Evolutionary conservation across 768 basidiomycete species (phyloP).

Genomic region (Suillus variegatus): DNA sequence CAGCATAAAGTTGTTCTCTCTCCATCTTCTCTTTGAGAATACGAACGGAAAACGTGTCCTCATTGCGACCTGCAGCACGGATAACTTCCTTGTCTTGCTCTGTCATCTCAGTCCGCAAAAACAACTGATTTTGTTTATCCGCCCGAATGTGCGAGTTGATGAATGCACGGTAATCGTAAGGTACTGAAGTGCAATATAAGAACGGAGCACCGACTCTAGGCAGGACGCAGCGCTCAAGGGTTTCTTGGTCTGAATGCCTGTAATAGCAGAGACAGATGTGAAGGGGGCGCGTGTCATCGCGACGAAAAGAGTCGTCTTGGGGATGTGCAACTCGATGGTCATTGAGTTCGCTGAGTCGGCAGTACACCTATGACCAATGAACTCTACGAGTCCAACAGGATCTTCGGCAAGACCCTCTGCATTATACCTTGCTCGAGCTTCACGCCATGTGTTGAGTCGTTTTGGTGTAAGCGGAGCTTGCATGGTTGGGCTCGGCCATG

Average conservation of each 20-base stretch:
- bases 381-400: constrained; percentile 16
- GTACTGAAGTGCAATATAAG: not conserved
- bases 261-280: constrained; percentile 8
- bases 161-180: not conserved
- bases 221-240: constrained; percentile 13
- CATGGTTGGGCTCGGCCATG: not conserved
- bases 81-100: constrained; percentile 17
- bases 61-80: constrained; percentile 1
- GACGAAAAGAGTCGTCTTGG: not conserved
- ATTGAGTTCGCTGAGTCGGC: constrained; percentile 8
- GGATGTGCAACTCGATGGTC: constrained; percentile 10
- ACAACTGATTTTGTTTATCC: constrained; percentile 18
- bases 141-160: constrained; percentile 19
- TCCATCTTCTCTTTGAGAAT: not conserved
- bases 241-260: not conserved
- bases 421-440: constrained; percentile 3
- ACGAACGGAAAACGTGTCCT: not conserved
- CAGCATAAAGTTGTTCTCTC: not conserved
- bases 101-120: constrained; percentile 18
- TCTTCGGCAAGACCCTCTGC: not conserved
- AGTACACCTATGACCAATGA: constrained; percentile 10
- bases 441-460: constrained; percentile 13
- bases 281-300: constrained; percentile 15
- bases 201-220: constrained; percentile 4
- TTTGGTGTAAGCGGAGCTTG: constrained; percentile 11